Percentiles rank a stretch among this genome's conserved stretches.
Conservation (phyloP, 108 stramenopile genomes). For the Skeletonema potamos region DNA sequence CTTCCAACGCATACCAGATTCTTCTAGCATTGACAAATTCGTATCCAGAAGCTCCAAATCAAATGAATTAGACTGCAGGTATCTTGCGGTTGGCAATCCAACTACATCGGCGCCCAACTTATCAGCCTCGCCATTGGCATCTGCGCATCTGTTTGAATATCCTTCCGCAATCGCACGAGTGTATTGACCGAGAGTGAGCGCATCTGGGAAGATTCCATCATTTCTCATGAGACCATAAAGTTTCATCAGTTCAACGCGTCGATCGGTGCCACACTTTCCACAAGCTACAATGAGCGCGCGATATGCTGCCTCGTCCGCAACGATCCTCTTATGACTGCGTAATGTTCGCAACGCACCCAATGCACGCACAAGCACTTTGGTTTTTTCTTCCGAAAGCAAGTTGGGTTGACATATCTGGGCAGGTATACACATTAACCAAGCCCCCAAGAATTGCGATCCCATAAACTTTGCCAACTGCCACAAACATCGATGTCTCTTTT, state of each 20-base stretch:
- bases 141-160: slow-evolving; percentile 61
- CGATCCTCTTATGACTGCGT: slow-evolving; percentile 68
- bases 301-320: slow-evolving; percentile 88
- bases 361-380: slow-evolving; percentile 69
- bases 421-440: slow-evolving; percentile 82
- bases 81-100: slow-evolving; percentile 6
- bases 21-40: slow-evolving; percentile 55
- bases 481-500: slow-evolving; percentile 73
- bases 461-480: slow-evolving; percentile 89
- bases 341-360: slow-evolving; percentile 78
- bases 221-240: slow-evolving; percentile 77
- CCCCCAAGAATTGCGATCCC: slow-evolving; percentile 84
- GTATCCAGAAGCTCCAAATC: slow-evolving; percentile 57
- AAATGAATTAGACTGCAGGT: slow-evolving; percentile 1
- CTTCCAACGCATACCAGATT: slow-evolving; percentile 73
- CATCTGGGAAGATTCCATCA: slow-evolving; percentile 84
- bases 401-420: slow-evolving; percentile 59
- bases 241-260: slow-evolving; percentile 74
- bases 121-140: slow-evolving; percentile 15
- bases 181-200: slow-evolving; percentile 87
- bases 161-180: slow-evolving; percentile 87
- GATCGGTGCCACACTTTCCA: slow-evolving; percentile 70
- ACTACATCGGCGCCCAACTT: slow-evolving; percentile 36
- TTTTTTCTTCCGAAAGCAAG: slow-evolving; percentile 62
- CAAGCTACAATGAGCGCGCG: slow-evolving; percentile 83